Percentiles rank a stretch among this genome's conserved stretches.
Conservation (phyloP, 2,329 filamentous ascomycete genomes). For the Claviceps monticola region DNA sequence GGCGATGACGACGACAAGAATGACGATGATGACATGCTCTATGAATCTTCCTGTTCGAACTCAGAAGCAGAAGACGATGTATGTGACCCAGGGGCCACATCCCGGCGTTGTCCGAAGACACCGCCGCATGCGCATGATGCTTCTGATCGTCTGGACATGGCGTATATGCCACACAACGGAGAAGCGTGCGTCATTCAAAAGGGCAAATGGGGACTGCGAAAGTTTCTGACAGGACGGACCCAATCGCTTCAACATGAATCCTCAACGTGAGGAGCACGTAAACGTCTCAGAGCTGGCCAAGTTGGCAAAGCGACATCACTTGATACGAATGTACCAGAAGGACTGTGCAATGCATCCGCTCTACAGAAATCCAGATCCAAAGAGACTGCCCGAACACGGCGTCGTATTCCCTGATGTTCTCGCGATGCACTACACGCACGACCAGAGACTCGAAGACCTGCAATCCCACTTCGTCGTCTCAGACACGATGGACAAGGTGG, state of each 20-base stretch:
- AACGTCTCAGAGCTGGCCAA: background rate
- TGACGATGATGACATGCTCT: background rate
- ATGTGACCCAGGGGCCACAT: background rate
- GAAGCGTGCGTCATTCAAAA: conserved; percentile 8
- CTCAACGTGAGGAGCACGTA: background rate
- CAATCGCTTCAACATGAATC: conserved; percentile 7
- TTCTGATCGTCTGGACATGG: conserved; percentile 16
- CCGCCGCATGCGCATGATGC: background rate
- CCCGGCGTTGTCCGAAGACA: background rate
- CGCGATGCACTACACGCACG: conserved; percentile 14
- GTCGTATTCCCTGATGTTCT: conserved; percentile 19
- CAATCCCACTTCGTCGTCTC: conserved; percentile 19
- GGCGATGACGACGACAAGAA: background rate
- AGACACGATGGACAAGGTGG: conserved; percentile 41
- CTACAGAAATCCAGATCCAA: conserved; percentile 7
- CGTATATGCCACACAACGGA: conserved; percentile 22
- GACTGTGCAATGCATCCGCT: conserved; percentile 34
- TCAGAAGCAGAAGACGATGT: background rate
- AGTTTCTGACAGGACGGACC: conserved; percentile 11
- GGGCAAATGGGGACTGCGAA: conserved; percentile 6
- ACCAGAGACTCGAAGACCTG: conserved; percentile 8
- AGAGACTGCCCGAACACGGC: conserved; percentile 13
- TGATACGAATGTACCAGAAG: conserved; percentile 35
- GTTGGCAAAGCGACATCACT: conserved; percentile 14
- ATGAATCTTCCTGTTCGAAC: background rate